These are phyloP conservation scores for Ustilago hordei DNA, from an alignment of 1,284 basidiomycete species.

Conservation along the genomic window DNA sequence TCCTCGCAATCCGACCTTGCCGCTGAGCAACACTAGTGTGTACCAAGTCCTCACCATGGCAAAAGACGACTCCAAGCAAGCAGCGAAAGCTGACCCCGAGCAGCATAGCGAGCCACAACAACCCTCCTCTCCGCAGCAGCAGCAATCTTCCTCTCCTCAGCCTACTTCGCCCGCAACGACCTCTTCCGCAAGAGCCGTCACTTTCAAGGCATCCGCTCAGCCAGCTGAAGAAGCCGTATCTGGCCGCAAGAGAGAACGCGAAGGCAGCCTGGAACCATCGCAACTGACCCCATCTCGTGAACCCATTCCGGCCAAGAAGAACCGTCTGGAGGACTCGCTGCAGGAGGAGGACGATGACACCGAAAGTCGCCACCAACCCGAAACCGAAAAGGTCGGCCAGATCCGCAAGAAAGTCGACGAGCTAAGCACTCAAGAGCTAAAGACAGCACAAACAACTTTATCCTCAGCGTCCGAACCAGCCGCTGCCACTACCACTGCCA, in stretches of 20 bases:
- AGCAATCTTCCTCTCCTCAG: slow-evolving; percentile 18
- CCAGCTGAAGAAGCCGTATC: slow-evolving; percentile 37
- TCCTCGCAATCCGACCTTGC: not conserved
- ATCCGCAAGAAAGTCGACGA: slow-evolving; percentile 61
- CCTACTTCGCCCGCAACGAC: slow-evolving; percentile 11
- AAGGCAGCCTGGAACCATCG: slow-evolving; percentile 58
- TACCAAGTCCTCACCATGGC: slow-evolving; percentile 21
- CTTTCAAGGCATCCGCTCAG: slow-evolving; percentile 18
- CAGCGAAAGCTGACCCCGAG: slow-evolving; percentile 6
- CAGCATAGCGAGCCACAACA: slow-evolving; percentile 19
- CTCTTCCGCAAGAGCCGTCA: slow-evolving; percentile 18
- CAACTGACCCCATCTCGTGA: slow-evolving; percentile 40
- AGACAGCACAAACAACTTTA: slow-evolving; percentile 6
- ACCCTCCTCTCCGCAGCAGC: slow-evolving; percentile 16
- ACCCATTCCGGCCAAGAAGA: slow-evolving; percentile 60
- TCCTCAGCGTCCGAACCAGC: not conserved
- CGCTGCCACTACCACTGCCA: not conserved
- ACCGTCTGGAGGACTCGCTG: slow-evolving; percentile 47
- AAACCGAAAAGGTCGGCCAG: slow-evolving; percentile 61
- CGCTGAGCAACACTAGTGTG: not conserved
- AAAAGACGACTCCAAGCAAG: slow-evolving; percentile 10
- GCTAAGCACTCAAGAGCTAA: slow-evolving; percentile 52
- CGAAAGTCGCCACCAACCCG: slow-evolving; percentile 16
- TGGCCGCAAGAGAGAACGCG: slow-evolving; percentile 57
- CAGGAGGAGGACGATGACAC: slow-evolving; percentile 41